Percentiles rank a stretch among this genome's conserved stretches.
These are phyloP conservation scores for Sclerospora graminicola DNA, from an alignment of 352 stramenopile genomes.

Conservation along the genomic window DNA sequence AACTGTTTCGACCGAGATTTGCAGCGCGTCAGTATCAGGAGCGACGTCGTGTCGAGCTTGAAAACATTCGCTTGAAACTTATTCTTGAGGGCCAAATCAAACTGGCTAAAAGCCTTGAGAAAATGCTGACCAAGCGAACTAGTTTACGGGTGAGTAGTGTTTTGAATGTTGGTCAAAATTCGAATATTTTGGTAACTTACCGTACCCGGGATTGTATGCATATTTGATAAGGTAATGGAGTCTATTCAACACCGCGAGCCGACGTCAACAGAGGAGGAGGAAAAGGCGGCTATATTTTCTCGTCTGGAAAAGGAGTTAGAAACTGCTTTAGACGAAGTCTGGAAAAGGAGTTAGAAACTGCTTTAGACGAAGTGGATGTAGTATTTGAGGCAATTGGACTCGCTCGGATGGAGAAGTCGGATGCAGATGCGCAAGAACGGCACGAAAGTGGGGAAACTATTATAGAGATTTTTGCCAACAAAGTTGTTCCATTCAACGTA, in stretches of 20 bases:
- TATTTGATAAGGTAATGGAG: slow-evolving; percentile 26
- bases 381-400: slow-evolving; percentile 44
- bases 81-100: slow-evolving; percentile 60
- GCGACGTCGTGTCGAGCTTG: slow-evolving; percentile 32
- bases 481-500: slow-evolving; percentile 41
- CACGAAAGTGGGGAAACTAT: slow-evolving; percentile 31
- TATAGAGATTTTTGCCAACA: slow-evolving; percentile 52
- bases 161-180: slow-evolving; percentile 1
- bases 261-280: slow-evolving; percentile 27
- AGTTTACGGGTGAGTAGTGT: slow-evolving; percentile 23
- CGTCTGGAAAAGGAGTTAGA: slow-evolving; percentile 33
- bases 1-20: slow-evolving; percentile 41
- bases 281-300: slow-evolving; percentile 37
- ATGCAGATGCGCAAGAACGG: slow-evolving; percentile 37
- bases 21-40: slow-evolving; percentile 40
- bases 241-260: slow-evolving; percentile 33
- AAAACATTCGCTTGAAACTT: slow-evolving; percentile 50
- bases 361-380: slow-evolving; percentile 31
- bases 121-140: slow-evolving; percentile 45
- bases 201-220: slow-evolving; percentile 11
- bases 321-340: slow-evolving; percentile 30
- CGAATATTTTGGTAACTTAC: slow-evolving; percentile 16
- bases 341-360: slow-evolving; percentile 30
- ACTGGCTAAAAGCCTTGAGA: slow-evolving; percentile 49
- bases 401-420: slow-evolving; percentile 35